phyloP scores from a whole-genome alignment of 208 protist genomes.

The Crithidia brevicula region DNA sequence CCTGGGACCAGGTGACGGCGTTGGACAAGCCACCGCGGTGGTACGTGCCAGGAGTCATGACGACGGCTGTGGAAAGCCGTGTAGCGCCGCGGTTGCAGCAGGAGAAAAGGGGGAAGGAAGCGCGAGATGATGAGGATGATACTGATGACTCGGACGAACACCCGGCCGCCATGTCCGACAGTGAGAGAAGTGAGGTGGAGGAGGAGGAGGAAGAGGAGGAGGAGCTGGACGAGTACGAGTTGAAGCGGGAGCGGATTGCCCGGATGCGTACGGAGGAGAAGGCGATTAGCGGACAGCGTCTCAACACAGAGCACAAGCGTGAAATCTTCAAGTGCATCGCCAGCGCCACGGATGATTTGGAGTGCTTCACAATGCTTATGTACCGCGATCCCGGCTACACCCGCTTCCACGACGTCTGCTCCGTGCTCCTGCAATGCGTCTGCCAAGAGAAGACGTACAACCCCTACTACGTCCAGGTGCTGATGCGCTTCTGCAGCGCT shows the following conservation, averaged over 20 bases:
- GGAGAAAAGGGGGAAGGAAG: no score
- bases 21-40: constrained; percentile 69
- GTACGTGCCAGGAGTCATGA: constrained; percentile 58
- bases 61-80: not conserved
- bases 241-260: constrained; percentile 45
- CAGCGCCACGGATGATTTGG: constrained; percentile 69
- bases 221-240: constrained; percentile 33
- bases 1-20: constrained; percentile 44
- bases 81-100: no score
- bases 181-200: constrained; percentile 14
- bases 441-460: constrained; percentile 77
- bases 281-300: constrained; percentile 67
- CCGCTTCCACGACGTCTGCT: constrained; percentile 68
- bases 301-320: constrained; percentile 79
- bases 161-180: not conserved
- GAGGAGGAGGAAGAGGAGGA: constrained; percentile 24
- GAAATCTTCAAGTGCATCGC: constrained; percentile 74
- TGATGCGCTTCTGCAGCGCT: constrained; percentile 75
- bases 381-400: constrained; percentile 68
- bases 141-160: not conserved
- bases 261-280: constrained; percentile 64
- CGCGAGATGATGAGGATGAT: no score
- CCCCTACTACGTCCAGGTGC: constrained; percentile 70
- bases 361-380: constrained; percentile 85
- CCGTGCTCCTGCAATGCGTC: constrained; percentile 73